phyloP scores from a whole-genome alignment of 2,329 filamentous ascomycete species.

The Xylariales sp. region DNA sequence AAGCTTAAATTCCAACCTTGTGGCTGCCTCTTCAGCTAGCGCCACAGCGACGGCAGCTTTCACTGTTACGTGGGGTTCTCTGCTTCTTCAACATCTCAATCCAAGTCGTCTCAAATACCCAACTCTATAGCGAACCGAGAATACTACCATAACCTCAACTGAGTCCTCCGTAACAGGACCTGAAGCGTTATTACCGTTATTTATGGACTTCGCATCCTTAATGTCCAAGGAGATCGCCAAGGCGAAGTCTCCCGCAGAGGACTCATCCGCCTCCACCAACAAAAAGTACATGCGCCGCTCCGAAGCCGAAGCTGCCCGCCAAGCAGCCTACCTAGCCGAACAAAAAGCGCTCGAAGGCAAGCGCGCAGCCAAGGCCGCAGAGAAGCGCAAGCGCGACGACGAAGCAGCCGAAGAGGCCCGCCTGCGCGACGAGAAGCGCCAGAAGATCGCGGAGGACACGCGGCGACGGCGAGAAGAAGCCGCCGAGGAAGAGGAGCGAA shows the following conservation, averaged over 20 bases:
- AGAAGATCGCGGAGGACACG: conserved; percentile 76
- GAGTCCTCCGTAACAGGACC: too few relatives aligned
- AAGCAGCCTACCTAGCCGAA: conserved; percentile 75
- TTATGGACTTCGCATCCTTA: conserved; percentile 91
- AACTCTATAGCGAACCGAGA: too few relatives aligned
- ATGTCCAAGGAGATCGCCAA: conserved; percentile 93
- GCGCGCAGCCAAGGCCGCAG: conserved; percentile 62
- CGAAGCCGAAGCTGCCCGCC: conserved; percentile 78
- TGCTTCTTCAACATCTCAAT: too few relatives aligned
- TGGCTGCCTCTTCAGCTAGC: neutral
- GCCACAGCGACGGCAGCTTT: neutral
- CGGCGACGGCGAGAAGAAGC: conserved; percentile 63
- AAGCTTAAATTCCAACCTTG: conserved; percentile 6
- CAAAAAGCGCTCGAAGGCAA: conserved; percentile 70
- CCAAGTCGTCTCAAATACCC: too few relatives aligned
- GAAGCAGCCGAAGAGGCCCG: conserved; percentile 68
- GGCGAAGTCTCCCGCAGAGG: conserved; percentile 47
- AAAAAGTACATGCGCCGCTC: conserved; percentile 83
- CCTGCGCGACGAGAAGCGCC: conserved; percentile 75
- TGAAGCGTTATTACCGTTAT: too few relatives aligned
- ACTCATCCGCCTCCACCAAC: conserved; percentile 22
- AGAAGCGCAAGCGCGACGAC: conserved; percentile 87
- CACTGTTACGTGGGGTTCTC: too few relatives aligned
- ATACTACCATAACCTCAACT: too few relatives aligned
- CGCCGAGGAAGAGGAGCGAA: conserved; percentile 68